Conservation (phyloP, 176 grass and related monocot species). For the Neostapfia colusana region DNA sequence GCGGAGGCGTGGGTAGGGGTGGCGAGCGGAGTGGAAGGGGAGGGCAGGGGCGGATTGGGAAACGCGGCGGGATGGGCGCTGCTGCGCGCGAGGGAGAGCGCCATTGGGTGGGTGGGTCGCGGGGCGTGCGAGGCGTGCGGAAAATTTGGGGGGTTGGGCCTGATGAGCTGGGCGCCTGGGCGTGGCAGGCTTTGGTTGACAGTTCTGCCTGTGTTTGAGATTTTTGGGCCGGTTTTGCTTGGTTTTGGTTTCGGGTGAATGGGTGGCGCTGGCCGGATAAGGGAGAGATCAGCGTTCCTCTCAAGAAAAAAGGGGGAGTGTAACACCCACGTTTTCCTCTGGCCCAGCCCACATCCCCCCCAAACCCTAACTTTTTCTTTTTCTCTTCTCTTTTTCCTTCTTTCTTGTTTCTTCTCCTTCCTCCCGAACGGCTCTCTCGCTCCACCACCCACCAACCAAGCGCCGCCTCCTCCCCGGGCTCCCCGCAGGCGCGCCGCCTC, state of each 20-base stretch:
- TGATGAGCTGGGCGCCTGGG: too few species aligned
- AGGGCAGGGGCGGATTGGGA: slow-evolving; percentile 19
- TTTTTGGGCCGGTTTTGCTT: slow-evolving; percentile 25
- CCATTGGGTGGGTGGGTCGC: slow-evolving; percentile 26
- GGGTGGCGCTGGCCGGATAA: slow-evolving; percentile 30
- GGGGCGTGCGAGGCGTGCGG: neutral
- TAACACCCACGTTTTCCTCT: too few species aligned
- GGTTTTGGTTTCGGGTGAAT: slow-evolving; percentile 43
- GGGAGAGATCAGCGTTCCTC: too few species aligned
- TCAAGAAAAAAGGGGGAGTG: too few species aligned
- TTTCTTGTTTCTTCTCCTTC: too few species aligned
- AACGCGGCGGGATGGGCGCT: slow-evolving; percentile 11
- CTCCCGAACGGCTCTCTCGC: too few species aligned
- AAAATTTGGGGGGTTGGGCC: neutral
- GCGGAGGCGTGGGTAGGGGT: slow-evolving; percentile 5
- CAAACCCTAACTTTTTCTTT: too few species aligned
- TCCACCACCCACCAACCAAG: too few species aligned
- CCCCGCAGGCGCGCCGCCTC: too few species aligned
- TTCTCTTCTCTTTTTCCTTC: too few species aligned
- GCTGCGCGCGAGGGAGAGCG: slow-evolving; percentile 45
- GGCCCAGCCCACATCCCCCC: too few species aligned
- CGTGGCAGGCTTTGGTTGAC: neutral
- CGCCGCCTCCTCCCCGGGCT: too few species aligned
- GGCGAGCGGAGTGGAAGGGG: slow-evolving; percentile 19
- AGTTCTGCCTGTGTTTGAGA: slow-evolving; percentile 1